Percentiles rank a stretch among this genome's conserved stretches.
Conservation (phyloP, 1,284 basidiomycete genomes). For the Porodaedalea pini region DNA sequence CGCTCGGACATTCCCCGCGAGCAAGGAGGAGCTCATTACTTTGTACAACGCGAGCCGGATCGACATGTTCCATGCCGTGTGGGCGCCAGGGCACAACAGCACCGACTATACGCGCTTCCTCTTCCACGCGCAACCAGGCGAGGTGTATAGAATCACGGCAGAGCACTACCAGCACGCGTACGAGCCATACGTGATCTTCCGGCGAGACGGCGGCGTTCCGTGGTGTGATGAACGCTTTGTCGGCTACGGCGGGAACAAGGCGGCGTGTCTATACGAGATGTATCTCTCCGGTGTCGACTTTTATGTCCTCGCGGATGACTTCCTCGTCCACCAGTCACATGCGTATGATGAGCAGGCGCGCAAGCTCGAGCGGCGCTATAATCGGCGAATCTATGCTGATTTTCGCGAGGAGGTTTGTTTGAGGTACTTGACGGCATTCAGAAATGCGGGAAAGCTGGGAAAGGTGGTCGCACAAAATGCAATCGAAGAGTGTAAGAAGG, state of each 20-base stretch:
- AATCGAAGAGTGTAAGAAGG: slow-evolving; percentile 59
- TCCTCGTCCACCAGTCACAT: slow-evolving; percentile 82
- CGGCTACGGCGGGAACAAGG: slow-evolving; percentile 77
- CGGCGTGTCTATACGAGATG: slow-evolving; percentile 63
- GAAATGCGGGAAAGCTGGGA: slow-evolving; percentile 45
- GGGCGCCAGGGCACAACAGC: slow-evolving; percentile 75
- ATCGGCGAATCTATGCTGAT: slow-evolving; percentile 72
- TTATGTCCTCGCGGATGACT: slow-evolving; percentile 81
- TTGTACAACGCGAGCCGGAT: slow-evolving; percentile 53
- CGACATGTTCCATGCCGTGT: slow-evolving; percentile 72
- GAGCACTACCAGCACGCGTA: slow-evolving; percentile 69
- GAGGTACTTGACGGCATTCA: slow-evolving; percentile 53
- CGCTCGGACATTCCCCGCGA: slow-evolving; percentile 54
- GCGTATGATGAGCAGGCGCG: slow-evolving; percentile 72
- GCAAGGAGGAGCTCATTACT: slow-evolving; percentile 61
- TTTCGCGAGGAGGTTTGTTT: slow-evolving; percentile 74
- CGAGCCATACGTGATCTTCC: slow-evolving; percentile 81
- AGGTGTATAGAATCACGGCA: slow-evolving; percentile 66
- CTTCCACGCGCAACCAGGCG: slow-evolving; percentile 57
- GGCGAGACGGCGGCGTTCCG: slow-evolving; percentile 46
- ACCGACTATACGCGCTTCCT: slow-evolving; percentile 68
- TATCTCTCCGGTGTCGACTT: slow-evolving; percentile 67
- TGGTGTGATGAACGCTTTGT: slow-evolving; percentile 88
- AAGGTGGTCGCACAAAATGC: slow-evolving; percentile 51
- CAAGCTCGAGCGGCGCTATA: slow-evolving; percentile 67